Percentiles rank a stretch among this genome's conserved stretches.
Conservation (phyloP, 164 flowering plant species). For the Platanus orientalis region DNA sequence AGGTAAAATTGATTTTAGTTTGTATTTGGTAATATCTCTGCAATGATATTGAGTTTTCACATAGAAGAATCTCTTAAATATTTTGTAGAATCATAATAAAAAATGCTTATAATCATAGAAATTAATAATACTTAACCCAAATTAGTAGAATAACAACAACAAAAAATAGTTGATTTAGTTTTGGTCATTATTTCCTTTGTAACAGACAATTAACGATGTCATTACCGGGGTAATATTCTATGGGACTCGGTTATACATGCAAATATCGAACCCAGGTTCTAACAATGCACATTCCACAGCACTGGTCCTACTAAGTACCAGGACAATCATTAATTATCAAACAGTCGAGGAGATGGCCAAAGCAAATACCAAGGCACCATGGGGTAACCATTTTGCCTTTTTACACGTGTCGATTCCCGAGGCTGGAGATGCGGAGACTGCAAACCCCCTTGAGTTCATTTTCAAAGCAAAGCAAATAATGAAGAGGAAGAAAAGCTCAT, state of each 20-base stretch:
- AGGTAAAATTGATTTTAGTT: too few species aligned
- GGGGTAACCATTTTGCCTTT: slow-evolving; percentile 44
- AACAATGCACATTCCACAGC: too few species aligned
- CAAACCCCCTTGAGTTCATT: slow-evolving; percentile 36
- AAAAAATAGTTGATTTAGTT: too few species aligned
- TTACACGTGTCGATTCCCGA: slow-evolving; percentile 20
- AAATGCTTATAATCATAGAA: too few species aligned
- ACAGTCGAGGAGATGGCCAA: slow-evolving; percentile 42
- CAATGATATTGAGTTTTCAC: too few species aligned
- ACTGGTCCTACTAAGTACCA: too few species aligned
- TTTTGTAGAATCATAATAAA: too few species aligned
- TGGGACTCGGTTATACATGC: slow-evolving; percentile 54
- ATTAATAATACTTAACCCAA: too few species aligned
- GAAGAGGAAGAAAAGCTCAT: slow-evolving; percentile 31
- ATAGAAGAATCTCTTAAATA: too few species aligned
- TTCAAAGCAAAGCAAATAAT: slow-evolving; percentile 28
- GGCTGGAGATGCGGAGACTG: background rate
- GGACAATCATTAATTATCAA: slow-evolving; percentile 32
- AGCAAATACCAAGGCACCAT: slow-evolving; percentile 19
- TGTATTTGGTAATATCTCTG: too few species aligned
- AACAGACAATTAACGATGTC: slow-evolving; percentile 61
- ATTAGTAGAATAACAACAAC: too few species aligned
- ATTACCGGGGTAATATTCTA: slow-evolving; percentile 43
- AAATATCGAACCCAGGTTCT: slow-evolving; percentile 12
- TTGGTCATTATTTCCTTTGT: background rate